Conservation (phyloP, 495 filamentous ascomycete genomes). For the Talaromyces proteolyticus region DNA sequence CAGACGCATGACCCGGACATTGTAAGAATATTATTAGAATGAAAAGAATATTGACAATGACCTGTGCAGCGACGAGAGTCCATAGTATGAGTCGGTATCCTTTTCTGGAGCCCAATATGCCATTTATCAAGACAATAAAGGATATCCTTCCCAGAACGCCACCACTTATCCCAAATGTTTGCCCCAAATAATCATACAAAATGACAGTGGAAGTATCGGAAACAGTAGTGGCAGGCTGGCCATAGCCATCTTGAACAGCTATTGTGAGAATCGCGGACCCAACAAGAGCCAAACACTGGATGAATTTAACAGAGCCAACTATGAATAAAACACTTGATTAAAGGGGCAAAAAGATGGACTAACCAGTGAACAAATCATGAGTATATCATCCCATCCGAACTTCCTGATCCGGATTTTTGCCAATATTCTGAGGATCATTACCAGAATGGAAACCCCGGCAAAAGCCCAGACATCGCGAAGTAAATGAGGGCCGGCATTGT, state of each 20-base stretch:
- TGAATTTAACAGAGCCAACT: neutral
- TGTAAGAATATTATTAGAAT: conserved; percentile 32
- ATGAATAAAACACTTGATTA: neutral
- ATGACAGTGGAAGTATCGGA: conserved; percentile 12
- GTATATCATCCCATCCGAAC: conserved; percentile 19
- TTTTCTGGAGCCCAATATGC: conserved; percentile 26
- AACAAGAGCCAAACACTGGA: conserved; percentile 15
- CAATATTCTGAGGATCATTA: conserved; percentile 14
- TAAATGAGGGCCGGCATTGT: conserved; percentile 13
- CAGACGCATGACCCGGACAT: conserved; percentile 26
- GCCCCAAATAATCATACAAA: conserved; percentile 20
- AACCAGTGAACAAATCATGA: conserved; percentile 22
- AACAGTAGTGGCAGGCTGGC: conserved; percentile 10
- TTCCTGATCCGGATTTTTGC: conserved; percentile 20
- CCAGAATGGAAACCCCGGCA: conserved; percentile 13
- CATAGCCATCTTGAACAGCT: conserved; percentile 17
- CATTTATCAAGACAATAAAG: conserved; percentile 31
- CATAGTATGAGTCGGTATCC: conserved; percentile 26
- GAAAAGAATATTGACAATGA: conserved; percentile 19
- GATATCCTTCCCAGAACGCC: conserved; percentile 22
- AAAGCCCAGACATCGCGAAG: conserved; percentile 22
- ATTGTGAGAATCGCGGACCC: conserved; percentile 20
- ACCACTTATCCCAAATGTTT: conserved; percentile 14
- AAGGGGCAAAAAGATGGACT: conserved; percentile 12
- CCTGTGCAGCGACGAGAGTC: conserved; percentile 18